Percentiles rank a stretch among this genome's conserved stretches.
phyloP scores from a whole-genome alignment of 192 early-diverging fungal genomes.

The Linnemannia hyalina region DNA sequence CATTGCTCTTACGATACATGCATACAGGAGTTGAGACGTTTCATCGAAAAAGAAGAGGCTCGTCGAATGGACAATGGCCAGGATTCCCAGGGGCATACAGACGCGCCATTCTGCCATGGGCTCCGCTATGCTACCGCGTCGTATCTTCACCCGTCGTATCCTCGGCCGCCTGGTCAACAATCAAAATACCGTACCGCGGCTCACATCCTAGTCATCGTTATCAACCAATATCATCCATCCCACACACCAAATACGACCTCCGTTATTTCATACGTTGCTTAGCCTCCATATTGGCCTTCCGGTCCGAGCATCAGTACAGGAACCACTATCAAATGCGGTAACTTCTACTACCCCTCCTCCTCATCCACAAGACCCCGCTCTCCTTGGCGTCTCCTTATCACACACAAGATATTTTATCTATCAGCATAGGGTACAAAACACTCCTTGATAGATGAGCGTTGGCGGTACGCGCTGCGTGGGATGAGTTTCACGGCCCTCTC shows the following conservation, averaged over 20 bases:
- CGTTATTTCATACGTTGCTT: too few species aligned
- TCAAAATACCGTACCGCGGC: not conserved
- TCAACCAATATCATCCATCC: not conserved
- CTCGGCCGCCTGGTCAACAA: not conserved
- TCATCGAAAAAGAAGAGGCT: too few species aligned
- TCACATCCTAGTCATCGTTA: not conserved
- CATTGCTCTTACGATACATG: too few species aligned
- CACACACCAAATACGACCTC: not conserved
- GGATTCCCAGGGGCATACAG: not conserved
- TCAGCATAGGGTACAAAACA: not conserved
- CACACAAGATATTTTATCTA: not conserved
- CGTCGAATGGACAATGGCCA: too few species aligned
- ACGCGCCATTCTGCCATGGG: not conserved
- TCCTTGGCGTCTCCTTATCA: not conserved
- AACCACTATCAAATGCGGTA: not conserved
- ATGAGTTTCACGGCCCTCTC: slow-evolving; percentile 1
- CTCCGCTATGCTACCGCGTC: slow-evolving; percentile 13
- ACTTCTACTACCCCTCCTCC: too few species aligned
- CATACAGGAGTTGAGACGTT: too few species aligned
- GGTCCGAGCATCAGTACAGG: not conserved
- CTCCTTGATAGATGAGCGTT: not conserved
- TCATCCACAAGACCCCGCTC: not conserved
- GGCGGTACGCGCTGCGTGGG: slow-evolving; percentile 9
- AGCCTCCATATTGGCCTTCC: not conserved
- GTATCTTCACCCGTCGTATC: not conserved